Conservation (phyloP, 495 filamentous ascomycete genomes). For the Aspergillus sclerotiicarbonarius region DNA sequence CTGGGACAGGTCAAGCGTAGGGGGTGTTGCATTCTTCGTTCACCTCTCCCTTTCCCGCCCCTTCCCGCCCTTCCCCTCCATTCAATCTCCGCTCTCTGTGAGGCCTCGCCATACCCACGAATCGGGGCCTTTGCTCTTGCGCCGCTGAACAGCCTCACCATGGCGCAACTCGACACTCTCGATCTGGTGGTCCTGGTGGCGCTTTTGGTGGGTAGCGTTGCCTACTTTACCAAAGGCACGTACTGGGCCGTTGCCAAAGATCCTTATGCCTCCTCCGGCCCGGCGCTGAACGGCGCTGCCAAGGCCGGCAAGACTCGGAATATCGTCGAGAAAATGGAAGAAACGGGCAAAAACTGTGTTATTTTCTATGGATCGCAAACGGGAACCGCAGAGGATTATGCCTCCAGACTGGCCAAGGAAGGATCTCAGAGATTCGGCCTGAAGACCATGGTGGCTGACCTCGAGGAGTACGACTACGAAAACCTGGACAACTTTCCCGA, state of each 20-base stretch:
- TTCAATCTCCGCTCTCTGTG: slow-evolving; percentile 8
- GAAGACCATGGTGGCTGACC: slow-evolving; percentile 97
- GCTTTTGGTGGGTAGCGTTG: slow-evolving; percentile 81
- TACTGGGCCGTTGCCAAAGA: slow-evolving; percentile 84
- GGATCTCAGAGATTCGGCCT: slow-evolving; percentile 93
- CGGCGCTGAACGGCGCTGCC: slow-evolving; percentile 61
- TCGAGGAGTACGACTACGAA: slow-evolving; percentile 98
- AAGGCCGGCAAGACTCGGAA: slow-evolving; percentile 89
- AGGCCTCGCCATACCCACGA: slow-evolving; percentile 1
- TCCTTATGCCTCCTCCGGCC: slow-evolving; percentile 73
- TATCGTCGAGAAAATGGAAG: slow-evolving; percentile 93
- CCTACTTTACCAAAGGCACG: slow-evolving; percentile 96
- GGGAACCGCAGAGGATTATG: slow-evolving; percentile 97
- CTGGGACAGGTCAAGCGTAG: background rate
- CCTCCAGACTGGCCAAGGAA: slow-evolving; percentile 95
- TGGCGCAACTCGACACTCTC: slow-evolving; percentile 95
- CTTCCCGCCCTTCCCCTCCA: slow-evolving; percentile 8
- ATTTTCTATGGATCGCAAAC: slow-evolving; percentile 99
- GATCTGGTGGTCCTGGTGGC: slow-evolving; percentile 86
- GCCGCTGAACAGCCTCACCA: slow-evolving; percentile 35
- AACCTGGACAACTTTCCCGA: slow-evolving; percentile 85
- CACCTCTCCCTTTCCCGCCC: slow-evolving; percentile 4
- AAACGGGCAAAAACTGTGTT: slow-evolving; percentile 93
- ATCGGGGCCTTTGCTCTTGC: slow-evolving; percentile 1
- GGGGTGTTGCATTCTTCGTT: background rate